Evolutionary conservation across 345 rosid species (phyloP), one percentile per base, ranked within the genome.

Genomic region (Citrus maxima): DNA sequence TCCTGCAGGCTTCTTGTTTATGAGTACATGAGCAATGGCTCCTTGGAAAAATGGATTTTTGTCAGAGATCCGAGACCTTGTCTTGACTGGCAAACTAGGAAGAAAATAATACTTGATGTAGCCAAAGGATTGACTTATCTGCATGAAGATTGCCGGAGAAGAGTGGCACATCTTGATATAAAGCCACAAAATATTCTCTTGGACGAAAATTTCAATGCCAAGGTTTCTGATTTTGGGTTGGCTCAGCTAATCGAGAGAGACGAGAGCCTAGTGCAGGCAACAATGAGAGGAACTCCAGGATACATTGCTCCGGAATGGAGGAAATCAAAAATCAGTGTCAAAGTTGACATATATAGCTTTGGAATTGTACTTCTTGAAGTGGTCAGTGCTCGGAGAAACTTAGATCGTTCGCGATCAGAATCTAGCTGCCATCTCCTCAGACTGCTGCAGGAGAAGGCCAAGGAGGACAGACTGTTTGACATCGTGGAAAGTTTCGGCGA

Each of bases 281-380:
- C 60, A 1, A 71, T 81, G 80, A 76, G 80, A 73, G 83, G 83
- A 54, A 81, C 83, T 27, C 76, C 66, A 0, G 83, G 80, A 12
- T 81, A 81, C 19, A 63, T 81, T 32, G 83, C 80, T 55, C 83
- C 80, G 7, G 83, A 81, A 30, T 81, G 83, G 83, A 42, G 65
- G 24, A 54, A 62, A 46, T 76, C 71, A 16, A 63, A 37, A 14
- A 80, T 82, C 61, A 82, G 83, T 6, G 83, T 67, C 46, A 85
- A 82, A 70, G 87, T 62, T 19, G 87, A 85, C 69, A 79, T 82
- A 13, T 85, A 85, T 51, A 85, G 85, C 67, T 85, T 85, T 54
- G 85, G 87, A 12, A 72, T 79, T 62, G 85, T 85, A 22, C 70
- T 85, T 27, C 77, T 82, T 67, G 85, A 82, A 77, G 69, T 85